A percentile compares a stretch with the other conserved stretches of the same genome.
phyloP scores from a whole-genome alignment of 164 flowering plant genomes.

The Platanus orientalis region DNA sequence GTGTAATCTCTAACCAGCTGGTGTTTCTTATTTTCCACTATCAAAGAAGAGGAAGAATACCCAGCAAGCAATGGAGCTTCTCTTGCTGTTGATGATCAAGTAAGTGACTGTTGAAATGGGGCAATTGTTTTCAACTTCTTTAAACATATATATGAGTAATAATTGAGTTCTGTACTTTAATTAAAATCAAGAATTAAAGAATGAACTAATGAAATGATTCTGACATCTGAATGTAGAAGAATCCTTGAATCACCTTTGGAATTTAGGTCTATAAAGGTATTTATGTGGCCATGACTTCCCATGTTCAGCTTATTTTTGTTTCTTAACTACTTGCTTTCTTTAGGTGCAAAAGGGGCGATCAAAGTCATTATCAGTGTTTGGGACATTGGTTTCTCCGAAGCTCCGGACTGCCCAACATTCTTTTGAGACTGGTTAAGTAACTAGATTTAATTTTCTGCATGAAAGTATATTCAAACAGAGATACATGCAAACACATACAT shows the following conservation, averaged over 20 bases:
- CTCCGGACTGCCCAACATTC: constrained; percentile 75
- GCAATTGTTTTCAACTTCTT: too few relatives aligned
- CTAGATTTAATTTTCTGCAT: background rate
- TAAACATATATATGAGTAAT: too few relatives aligned
- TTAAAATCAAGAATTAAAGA: too few relatives aligned
- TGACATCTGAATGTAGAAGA: constrained; percentile 1
- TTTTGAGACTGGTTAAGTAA: constrained; percentile 71
- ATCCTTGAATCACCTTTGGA: background rate
- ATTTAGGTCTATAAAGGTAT: too few relatives aligned
- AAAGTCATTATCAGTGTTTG: constrained; percentile 70
- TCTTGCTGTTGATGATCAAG: constrained; percentile 33
- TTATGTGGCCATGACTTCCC: too few relatives aligned
- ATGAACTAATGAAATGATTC: background rate
- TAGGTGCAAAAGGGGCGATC: constrained; percentile 64
- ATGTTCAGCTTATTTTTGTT: too few relatives aligned
- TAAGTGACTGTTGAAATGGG: constrained; percentile 29
- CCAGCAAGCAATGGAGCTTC: constrained; percentile 22
- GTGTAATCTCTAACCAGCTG: constrained; percentile 2
- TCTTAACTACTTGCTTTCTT: background rate
- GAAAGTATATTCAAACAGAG: background rate
- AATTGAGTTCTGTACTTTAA: too few relatives aligned
- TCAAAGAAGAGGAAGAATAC: constrained; percentile 26
- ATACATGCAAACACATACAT: background rate
- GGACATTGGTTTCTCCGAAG: constrained; percentile 83
- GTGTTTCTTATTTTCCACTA: constrained; percentile 4